A percentile compares a stretch with the other conserved stretches of the same genome.
Evolutionary conservation across 139 green algal species (phyloP).

Genomic region (Pleodorina starrii): DNA sequence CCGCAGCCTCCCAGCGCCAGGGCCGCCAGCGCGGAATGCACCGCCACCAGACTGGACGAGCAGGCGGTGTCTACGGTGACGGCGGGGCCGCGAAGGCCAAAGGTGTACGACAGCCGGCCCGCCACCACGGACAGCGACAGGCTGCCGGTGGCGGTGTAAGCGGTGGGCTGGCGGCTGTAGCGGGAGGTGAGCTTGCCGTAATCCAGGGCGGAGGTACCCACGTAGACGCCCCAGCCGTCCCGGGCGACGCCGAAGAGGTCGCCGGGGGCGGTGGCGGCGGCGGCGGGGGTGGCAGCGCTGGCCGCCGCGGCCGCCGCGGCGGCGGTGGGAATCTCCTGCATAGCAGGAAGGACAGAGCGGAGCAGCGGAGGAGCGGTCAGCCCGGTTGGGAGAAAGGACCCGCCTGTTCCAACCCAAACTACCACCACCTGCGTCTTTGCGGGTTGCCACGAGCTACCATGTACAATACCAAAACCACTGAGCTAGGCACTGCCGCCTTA

Average conservation of each 20-base stretch:
- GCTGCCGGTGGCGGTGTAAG: conserved; percentile 67
- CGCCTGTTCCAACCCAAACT: no score
- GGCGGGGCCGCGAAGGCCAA: conserved; percentile 79
- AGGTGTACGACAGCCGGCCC: conserved; percentile 82
- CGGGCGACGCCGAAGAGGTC: conserved; percentile 14
- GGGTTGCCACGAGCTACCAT: no score
- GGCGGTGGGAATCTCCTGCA: no score
- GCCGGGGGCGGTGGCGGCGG: not conserved
- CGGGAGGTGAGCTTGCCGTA: conserved; percentile 72
- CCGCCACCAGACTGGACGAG: conserved; percentile 85
- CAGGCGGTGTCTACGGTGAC: conserved; percentile 92
- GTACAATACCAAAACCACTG: no score
- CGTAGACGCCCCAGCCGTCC: conserved; percentile 66
- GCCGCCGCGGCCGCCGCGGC: no score
- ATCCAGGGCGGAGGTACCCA: conserved; percentile 81
- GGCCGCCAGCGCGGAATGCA: conserved; percentile 56
- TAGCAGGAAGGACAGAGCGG: no score
- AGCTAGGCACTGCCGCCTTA: no score
- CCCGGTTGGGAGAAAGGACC: no score
- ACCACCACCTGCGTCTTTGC: no score
- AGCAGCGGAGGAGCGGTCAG: no score
- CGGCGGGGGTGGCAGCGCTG: not conserved
- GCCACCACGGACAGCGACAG: conserved; percentile 75
- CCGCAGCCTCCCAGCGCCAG: conserved; percentile 59
- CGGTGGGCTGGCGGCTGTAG: conserved; percentile 43